Evolutionary conservation across 306 rosid species (phyloP).

Genomic region (Fragaria vesca): DNA sequence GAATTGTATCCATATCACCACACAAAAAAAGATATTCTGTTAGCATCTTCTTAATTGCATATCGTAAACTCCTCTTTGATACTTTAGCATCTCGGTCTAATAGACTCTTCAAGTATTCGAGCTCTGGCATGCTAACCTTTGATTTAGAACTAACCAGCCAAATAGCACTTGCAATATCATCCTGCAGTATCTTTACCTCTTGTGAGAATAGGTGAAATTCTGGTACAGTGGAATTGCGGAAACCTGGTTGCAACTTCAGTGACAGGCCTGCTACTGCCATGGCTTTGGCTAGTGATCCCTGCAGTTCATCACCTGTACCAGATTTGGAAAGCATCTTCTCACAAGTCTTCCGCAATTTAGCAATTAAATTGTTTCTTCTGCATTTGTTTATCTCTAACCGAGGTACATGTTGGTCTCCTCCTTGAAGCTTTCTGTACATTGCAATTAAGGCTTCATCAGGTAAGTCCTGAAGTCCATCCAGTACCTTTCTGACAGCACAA

Average conservation of each 20-base stretch:
- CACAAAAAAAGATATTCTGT: conserved; percentile 66
- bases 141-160: conserved; percentile 35
- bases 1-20: conserved; percentile 63
- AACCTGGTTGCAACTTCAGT: conserved; percentile 46
- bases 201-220: conserved; percentile 60
- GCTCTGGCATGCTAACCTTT: conserved; percentile 31
- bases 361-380: no score
- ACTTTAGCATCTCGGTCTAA: conserved; percentile 56
- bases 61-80: conserved; percentile 40
- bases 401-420: background rate
- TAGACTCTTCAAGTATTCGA: conserved; percentile 52
- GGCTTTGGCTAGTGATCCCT: conserved; percentile 71
- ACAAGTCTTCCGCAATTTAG: conserved; percentile 35
- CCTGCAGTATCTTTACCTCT: conserved; percentile 58
- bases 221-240: conserved; percentile 32
- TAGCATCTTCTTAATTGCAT: conserved; percentile 49
- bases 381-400: no score
- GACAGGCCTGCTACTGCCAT: conserved; percentile 77
- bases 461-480: conserved; percentile 42
- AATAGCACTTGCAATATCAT: conserved; percentile 68
- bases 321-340: conserved; percentile 52
- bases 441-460: conserved; percentile 52
- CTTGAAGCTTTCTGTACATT: conserved; percentile 68
- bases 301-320: conserved; percentile 47
- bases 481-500: conserved; percentile 39